Conservation (phyloP, 176 grass and related monocot genomes). For the Bromus sterilis region DNA sequence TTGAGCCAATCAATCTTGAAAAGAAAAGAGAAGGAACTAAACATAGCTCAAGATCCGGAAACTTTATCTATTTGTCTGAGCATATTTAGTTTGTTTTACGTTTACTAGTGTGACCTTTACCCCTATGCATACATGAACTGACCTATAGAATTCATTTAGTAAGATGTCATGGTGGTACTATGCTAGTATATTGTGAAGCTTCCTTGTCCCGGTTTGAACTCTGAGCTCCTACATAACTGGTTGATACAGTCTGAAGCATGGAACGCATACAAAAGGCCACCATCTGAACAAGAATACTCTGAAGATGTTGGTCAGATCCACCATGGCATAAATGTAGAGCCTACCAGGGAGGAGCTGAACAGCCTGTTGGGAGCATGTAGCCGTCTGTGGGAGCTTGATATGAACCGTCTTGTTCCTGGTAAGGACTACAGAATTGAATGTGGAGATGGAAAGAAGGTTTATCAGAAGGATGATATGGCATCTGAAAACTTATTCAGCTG, state of each 20-base stretch:
- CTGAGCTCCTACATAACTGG: neutral
- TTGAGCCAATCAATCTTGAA: neutral
- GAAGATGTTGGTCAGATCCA: constrained; percentile 41
- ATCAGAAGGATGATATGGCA: constrained; percentile 81
- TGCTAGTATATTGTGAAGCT: constrained; percentile 1
- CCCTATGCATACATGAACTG: neutral
- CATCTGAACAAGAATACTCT: constrained; percentile 73
- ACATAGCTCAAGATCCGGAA: neutral
- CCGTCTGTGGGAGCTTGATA: constrained; percentile 77
- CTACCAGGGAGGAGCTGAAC: constrained; percentile 70
- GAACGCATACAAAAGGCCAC: constrained; percentile 58
- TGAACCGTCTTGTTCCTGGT: constrained; percentile 72
- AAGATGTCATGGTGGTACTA: neutral
- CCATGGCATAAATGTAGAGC: constrained; percentile 59
- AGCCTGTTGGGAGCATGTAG: constrained; percentile 69
- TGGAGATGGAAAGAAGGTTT: constrained; percentile 90
- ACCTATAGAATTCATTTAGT: neutral
- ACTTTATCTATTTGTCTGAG: neutral
- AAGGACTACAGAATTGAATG: constrained; percentile 77
- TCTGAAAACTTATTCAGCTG: constrained; percentile 61
- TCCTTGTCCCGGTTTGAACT: constrained; percentile 31
- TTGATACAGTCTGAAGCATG: constrained; percentile 65
- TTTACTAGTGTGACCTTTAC: neutral
- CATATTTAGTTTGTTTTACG: neutral
- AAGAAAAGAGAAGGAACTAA: neutral